Evolutionary conservation across 192 early-diverging fungal genomes (phyloP), one percentile per base, ranked within the genome.

Genomic region (Martensiomyces pterosporus): DNA sequence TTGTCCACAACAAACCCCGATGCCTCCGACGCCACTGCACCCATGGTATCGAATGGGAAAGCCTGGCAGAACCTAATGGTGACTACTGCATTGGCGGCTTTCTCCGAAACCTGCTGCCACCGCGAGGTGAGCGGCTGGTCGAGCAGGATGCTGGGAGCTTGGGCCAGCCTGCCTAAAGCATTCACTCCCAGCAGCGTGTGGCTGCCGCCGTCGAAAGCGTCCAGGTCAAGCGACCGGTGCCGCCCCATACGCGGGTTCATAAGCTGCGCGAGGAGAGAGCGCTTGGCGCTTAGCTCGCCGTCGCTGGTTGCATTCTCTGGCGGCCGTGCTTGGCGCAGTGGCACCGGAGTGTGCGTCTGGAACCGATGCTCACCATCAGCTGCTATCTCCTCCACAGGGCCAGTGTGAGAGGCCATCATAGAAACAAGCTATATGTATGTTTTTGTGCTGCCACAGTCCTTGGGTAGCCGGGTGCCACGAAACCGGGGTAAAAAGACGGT

Each of bases 1-100:
- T 79, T 79, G 59, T 91, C 89, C 8, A 91, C 85, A 39, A 91
- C 85, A 68, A 91, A 91, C 16, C 89, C 89, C 27, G 89, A 80
- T 15, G 89, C 89, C 55, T 91, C 85, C 54, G 80, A 84, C 3
- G 79, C 84, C 21, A 82, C 83, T 10, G 41, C 35, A 39, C 32
- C 19, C 13, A 38, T 42, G 24, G 24, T 61, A 14, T 54, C 34
- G 19, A 38, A 57, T 12, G 33, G 32, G 21, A 33, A 29, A 4
- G 47, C 33, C 23, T 48, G 47, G 33, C 47, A 48, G n/a, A 90
- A 86, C 4, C 85, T 54, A 26, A 92, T 84, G 23, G 82, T 81
- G 10, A 92, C 89, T 46, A 92, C 86, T 19, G 84, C 74, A 47
- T 70, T 76, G 34, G 88, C 79, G 33, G 82, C 72, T 25, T 59